Conservation (phyloP, 768 basidiomycete genomes). For the Suillus alpinus region DNA sequence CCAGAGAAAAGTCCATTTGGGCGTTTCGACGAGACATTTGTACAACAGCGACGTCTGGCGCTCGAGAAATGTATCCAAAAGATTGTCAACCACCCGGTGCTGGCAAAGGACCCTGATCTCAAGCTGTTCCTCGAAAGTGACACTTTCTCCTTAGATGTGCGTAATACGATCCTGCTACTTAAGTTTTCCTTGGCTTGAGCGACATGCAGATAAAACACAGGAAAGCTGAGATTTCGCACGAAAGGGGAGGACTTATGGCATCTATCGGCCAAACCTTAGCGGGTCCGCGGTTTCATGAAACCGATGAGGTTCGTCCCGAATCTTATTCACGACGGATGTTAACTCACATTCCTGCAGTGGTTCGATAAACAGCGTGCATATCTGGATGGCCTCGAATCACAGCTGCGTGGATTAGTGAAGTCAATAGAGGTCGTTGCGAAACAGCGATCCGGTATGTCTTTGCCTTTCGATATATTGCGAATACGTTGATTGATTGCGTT, state of each 20-base stretch:
- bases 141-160: constrained; percentile 83
- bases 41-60: constrained; percentile 79
- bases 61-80: constrained; percentile 92
- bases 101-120: constrained; percentile 85
- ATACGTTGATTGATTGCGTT: neutral
- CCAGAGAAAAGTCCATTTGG: constrained; percentile 95
- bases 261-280: constrained; percentile 76
- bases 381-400: constrained; percentile 87
- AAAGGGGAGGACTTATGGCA: constrained; percentile 81
- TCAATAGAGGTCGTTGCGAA: constrained; percentile 85
- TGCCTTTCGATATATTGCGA: neutral
- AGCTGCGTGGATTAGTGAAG: constrained; percentile 82
- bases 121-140: constrained; percentile 92
- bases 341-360: constrained; percentile 56
- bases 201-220: constrained; percentile 76
- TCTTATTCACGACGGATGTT: neutral
- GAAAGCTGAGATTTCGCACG: constrained; percentile 72
- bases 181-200: neutral
- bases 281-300: constrained; percentile 84
- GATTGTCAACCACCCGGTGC: constrained; percentile 87
- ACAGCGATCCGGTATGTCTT: constrained; percentile 64
- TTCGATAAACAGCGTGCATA: constrained; percentile 85
- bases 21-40: constrained; percentile 89
- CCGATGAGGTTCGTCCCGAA: constrained; percentile 62
- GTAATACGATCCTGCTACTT: constrained; percentile 27